A percentile compares a stretch with the other conserved stretches of the same genome.
phyloP scores from a whole-genome alignment of 2,329 filamentous ascomycete species.

The Eutypa lata region DNA sequence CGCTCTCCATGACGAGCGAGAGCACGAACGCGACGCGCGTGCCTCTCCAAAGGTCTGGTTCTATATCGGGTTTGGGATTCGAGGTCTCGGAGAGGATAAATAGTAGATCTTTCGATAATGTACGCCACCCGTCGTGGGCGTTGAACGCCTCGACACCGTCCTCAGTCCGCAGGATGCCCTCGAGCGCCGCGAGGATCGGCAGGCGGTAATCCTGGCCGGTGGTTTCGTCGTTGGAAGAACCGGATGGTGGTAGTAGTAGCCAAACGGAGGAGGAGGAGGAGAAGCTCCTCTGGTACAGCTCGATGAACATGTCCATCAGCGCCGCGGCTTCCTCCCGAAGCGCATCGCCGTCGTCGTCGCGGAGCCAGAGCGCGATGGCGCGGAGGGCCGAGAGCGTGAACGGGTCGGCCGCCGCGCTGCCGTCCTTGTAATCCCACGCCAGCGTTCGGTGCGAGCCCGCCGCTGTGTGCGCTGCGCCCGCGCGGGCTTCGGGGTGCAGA shows the following conservation, averaged over 20 bases:
- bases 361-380: conserved; percentile 62
- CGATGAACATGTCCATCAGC: conserved; percentile 61
- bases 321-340: conserved; percentile 56
- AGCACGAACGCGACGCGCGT: conserved; percentile 56
- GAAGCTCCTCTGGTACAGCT: conserved; percentile 49
- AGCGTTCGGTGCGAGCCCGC: conserved; percentile 46
- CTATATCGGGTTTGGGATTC: conserved; percentile 16
- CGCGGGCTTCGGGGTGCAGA: conserved; percentile 55
- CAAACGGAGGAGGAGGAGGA: conserved; percentile 7
- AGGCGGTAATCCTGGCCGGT: conserved; percentile 51
- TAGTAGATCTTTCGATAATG: conserved; percentile 49
- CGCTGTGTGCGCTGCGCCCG: conserved; percentile 38
- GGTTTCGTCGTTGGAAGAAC: too few species aligned
- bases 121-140: conserved; percentile 50
- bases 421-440: conserved; percentile 56
- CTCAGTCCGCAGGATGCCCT: conserved; percentile 51
- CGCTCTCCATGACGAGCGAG: conserved; percentile 47
- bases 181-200: conserved; percentile 56
- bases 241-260: too few species aligned
- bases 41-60: conserved; percentile 29
- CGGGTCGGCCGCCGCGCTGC: conserved; percentile 50
- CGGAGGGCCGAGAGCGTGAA: conserved; percentile 58
- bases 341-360: conserved; percentile 62
- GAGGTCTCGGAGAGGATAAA: conserved; percentile 36
- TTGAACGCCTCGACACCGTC: conserved; percentile 48